Evolutionary conservation across 805 yeast species (phyloP), one percentile per base, ranked within the genome.

Genomic region (Zygoascus bituminiphila): DNA sequence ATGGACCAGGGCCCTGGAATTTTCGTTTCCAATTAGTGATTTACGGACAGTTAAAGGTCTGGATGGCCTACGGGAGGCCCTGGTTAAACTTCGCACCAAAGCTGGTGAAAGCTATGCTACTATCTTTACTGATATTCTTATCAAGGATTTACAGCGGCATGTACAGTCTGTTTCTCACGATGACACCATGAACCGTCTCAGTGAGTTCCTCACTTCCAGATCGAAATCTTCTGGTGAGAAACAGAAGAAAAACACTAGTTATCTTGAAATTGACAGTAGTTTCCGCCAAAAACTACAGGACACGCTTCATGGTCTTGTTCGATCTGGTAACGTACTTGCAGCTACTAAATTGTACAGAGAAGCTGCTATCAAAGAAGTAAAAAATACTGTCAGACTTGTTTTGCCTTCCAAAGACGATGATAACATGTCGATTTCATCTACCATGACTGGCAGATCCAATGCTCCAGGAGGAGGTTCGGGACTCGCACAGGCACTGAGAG

Each of bases 281-380:
- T 71, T 77, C 41, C 73, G 76, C 53, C 49, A 53, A 0, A 59
- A 66, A n/a, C 61, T 86, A n/a, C 64, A 63, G 6, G 69, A 65
- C 1, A 73, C 71, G 44, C 67, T 88, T 26, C 60, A 66, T 6
- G 84, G 83, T 22, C 69, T 91, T 20, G 69, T 77, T 7, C 73
- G 79, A 55, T 75, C 87, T 41, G 82, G 81, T 21, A 79, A 77
- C 54, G 61, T 87, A 23, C 71, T 76, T 1, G 68, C 75, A 12
- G 85, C 94, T 0, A 80, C 82, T 54, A 70, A 72, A 36, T 60
- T 69, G 2, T 88, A 84, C 61, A 85, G 82, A 56, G 91, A 81
- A 21, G 72, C 72, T 17, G 77, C 85, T n/a, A 69, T 81, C 10
- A 68, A 73, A 1, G 95, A 88, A 56, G 72, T 87, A 47, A 88